Conservation (phyloP, 352 stramenopile genomes). For the Phytophthora boehmeriae region DNA sequence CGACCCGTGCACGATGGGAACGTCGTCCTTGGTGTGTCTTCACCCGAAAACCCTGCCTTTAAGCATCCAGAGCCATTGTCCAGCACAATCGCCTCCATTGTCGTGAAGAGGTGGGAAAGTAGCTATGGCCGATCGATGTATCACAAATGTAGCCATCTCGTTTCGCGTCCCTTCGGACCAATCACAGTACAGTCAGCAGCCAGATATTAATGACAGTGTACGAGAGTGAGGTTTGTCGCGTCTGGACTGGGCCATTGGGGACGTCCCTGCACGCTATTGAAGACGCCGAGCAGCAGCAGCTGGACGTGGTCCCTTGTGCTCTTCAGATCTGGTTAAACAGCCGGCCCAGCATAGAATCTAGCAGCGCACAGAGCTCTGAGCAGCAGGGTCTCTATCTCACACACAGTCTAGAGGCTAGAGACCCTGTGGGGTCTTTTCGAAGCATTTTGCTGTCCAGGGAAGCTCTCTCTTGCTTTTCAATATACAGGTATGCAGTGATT, state of each 20-base stretch:
- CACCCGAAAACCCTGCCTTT: slow-evolving; percentile 86
- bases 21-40: slow-evolving; percentile 82
- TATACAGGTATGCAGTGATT: slow-evolving; percentile 52
- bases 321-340: slow-evolving; percentile 34
- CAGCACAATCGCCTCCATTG: slow-evolving; percentile 83
- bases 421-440: slow-evolving; percentile 1
- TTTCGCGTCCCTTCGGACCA: slow-evolving; percentile 41
- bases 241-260: slow-evolving; percentile 48
- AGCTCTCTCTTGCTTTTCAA: slow-evolving; percentile 38
- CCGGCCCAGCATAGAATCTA: neutral
- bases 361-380: slow-evolving; percentile 4
- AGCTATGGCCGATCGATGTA: slow-evolving; percentile 22
- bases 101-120: neutral
- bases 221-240: slow-evolving; percentile 37
- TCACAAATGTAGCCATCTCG: slow-evolving; percentile 32
- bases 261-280: slow-evolving; percentile 34
- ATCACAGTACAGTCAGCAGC: slow-evolving; percentile 17
- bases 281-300: slow-evolving; percentile 32
- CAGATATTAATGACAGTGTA: slow-evolving; percentile 32
- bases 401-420: slow-evolving; percentile 4
- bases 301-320: slow-evolving; percentile 29
- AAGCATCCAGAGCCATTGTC: slow-evolving; percentile 85
- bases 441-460: slow-evolving; percentile 40
- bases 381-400: slow-evolving; percentile 32
- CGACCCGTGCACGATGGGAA: slow-evolving; percentile 72